phyloP scores from a whole-genome alignment of 257 asterid species.

The Capsicum chinense region DNA sequence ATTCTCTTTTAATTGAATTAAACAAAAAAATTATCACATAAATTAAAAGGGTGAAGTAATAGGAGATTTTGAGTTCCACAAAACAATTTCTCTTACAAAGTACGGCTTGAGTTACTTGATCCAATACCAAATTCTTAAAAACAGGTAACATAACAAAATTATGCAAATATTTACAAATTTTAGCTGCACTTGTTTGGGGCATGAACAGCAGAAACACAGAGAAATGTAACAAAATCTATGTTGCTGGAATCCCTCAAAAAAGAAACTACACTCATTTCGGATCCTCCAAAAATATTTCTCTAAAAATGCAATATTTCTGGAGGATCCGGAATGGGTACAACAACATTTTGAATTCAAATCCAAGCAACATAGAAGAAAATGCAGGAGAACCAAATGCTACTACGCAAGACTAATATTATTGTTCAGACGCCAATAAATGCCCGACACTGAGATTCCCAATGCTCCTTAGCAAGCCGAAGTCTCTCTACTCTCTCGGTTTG shows the following conservation, averaged over 20 bases:
- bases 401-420: background rate
- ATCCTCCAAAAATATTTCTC: background rate
- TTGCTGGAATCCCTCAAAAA: background rate
- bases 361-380: background rate
- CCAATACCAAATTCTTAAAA: background rate
- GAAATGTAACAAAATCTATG: background rate
- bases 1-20: too few relatives aligned
- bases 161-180: slow-evolving; percentile 13
- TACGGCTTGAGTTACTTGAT: background rate
- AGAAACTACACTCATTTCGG: background rate
- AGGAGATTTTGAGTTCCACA: background rate
- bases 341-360: slow-evolving; percentile 7
- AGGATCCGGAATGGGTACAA: background rate
- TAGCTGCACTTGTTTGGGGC: background rate
- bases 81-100: background rate
- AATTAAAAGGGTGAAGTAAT: background rate
- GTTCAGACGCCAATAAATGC: slow-evolving; percentile 67
- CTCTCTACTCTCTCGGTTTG: slow-evolving; percentile 71
- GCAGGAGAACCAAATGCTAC: background rate
- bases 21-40: background rate
- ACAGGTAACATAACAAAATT: background rate
- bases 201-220: background rate
- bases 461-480: slow-evolving; percentile 77
- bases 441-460: slow-evolving; percentile 87
- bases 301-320: background rate